phyloP scores from a whole-genome alignment of 1,139 yeast genomes.

The Candida glucosophila region DNA sequence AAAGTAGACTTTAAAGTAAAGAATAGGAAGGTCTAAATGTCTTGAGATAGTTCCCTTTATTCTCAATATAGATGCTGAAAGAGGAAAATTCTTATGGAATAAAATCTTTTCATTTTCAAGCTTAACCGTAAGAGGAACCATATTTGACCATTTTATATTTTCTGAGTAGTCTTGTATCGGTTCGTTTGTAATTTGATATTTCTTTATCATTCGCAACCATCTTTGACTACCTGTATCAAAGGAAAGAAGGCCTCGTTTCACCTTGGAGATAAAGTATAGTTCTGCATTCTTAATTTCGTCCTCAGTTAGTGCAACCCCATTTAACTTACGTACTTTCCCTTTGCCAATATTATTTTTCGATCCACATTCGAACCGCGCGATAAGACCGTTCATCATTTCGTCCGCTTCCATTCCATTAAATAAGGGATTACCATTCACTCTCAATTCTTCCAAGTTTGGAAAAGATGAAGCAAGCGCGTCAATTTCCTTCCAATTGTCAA shows the following conservation, averaged over 20 bases:
- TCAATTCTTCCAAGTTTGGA: conserved; percentile 33
- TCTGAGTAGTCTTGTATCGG: neutral
- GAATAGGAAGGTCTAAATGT: conserved; percentile 8
- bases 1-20: conserved; percentile 12
- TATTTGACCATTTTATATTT: conserved; percentile 5
- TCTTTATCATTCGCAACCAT: conserved; percentile 19
- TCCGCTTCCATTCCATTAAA: conserved; percentile 23
- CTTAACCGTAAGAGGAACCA: conserved; percentile 8
- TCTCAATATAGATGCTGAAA: conserved; percentile 18
- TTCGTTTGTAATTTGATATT: conserved; percentile 12
- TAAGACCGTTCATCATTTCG: conserved; percentile 29
- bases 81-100: conserved; percentile 13
- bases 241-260: conserved; percentile 20
- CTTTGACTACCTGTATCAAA: conserved; percentile 14
- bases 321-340: conserved; percentile 27
- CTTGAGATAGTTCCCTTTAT: conserved; percentile 18
- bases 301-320: conserved; percentile 44
- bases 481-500: conserved; percentile 39
- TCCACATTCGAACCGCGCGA: conserved; percentile 41
- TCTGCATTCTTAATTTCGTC: conserved; percentile 59
- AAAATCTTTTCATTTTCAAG: conserved; percentile 2
- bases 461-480: conserved; percentile 27
- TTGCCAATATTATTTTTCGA: conserved; percentile 2
- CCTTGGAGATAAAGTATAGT: conserved; percentile 52
- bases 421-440: conserved; percentile 48